Percentiles rank a stretch among this genome's conserved stretches.
These are phyloP conservation scores for Cryptosporidium sp. DNA, from an alignment of 169 alveolate species.

Conservation along the genomic window DNA sequence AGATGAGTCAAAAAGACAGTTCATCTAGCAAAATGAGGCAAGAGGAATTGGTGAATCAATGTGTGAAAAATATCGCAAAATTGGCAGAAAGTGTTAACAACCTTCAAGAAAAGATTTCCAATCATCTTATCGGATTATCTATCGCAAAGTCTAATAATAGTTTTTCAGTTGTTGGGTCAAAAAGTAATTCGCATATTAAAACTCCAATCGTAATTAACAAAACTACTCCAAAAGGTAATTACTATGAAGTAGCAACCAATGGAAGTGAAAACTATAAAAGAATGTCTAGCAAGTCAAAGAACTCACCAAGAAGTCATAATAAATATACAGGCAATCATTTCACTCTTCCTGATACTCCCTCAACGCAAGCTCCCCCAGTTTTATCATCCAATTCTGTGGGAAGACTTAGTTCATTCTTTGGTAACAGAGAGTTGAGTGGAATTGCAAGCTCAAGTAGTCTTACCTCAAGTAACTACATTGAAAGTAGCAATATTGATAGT, in stretches of 20 bases:
- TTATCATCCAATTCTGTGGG: slow-evolving; percentile 43
- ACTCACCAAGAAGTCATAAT: slow-evolving; percentile 46
- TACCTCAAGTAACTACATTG: slow-evolving; percentile 50
- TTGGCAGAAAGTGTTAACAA: slow-evolving; percentile 73
- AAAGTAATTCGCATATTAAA: slow-evolving; percentile 37
- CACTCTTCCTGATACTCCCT: slow-evolving; percentile 71
- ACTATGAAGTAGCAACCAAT: slow-evolving; percentile 45
- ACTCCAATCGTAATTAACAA: slow-evolving; percentile 40
- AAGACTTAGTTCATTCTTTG: slow-evolving; percentile 48
- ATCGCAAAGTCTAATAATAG: slow-evolving; percentile 42
- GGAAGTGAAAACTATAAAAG: slow-evolving; percentile 33
- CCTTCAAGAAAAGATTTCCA: slow-evolving; percentile 69
- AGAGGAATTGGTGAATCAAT: slow-evolving; percentile 71
- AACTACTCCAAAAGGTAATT: slow-evolving; percentile 36
- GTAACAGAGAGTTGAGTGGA: slow-evolving; percentile 41
- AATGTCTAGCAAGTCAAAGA: slow-evolving; percentile 21
- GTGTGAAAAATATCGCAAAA: slow-evolving; percentile 70
- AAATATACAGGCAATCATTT: slow-evolving; percentile 5
- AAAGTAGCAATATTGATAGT: slow-evolving; percentile 29
- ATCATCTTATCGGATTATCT: slow-evolving; percentile 61
- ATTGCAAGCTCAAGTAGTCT: slow-evolving; percentile 48
- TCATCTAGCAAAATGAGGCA: slow-evolving; percentile 53
- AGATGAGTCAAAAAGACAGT: slow-evolving; percentile 50
- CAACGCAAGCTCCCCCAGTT: slow-evolving; percentile 67
- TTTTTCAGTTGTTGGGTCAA: slow-evolving; percentile 22